Evolutionary conservation across 306 rosid genomes (phyloP).

Genomic region (Citrullus colocynthis): DNA sequence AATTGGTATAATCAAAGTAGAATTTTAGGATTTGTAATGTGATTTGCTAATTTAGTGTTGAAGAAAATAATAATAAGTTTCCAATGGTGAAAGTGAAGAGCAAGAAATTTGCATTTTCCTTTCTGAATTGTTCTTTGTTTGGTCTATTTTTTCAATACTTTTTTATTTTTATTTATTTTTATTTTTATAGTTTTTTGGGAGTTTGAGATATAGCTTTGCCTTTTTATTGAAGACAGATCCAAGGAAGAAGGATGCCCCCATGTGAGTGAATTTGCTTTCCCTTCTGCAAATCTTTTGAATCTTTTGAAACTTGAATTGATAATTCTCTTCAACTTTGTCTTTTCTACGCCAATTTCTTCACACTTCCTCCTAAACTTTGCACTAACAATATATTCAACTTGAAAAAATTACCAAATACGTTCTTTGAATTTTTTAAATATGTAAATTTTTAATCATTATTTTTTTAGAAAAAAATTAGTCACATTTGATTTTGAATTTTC

Average conservation of each 20-base stretch:
- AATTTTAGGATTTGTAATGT: background rate
- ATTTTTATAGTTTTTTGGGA: no score
- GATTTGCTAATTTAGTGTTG: background rate
- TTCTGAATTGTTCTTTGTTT: background rate
- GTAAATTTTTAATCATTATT: no score
- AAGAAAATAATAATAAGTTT: background rate
- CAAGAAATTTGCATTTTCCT: background rate
- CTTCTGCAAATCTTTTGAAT: background rate
- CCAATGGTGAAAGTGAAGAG: no score
- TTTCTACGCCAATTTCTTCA: background rate
- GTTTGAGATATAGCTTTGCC: background rate
- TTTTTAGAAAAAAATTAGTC: no score
- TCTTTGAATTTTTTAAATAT: no score
- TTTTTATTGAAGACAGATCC: background rate
- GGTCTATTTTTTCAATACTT: background rate
- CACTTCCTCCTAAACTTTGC: no score
- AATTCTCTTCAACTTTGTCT: background rate
- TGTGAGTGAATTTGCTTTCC: background rate
- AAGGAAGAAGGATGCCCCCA: slow-evolving; percentile 1
- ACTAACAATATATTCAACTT: no score
- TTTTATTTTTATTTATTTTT: no score
- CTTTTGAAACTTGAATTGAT: background rate
- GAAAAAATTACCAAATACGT: no score
- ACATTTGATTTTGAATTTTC: no score
- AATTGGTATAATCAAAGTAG: background rate